Conservation (phyloP, 805 yeast genomes). For the Saccharomycopsis babjevae region DNA sequence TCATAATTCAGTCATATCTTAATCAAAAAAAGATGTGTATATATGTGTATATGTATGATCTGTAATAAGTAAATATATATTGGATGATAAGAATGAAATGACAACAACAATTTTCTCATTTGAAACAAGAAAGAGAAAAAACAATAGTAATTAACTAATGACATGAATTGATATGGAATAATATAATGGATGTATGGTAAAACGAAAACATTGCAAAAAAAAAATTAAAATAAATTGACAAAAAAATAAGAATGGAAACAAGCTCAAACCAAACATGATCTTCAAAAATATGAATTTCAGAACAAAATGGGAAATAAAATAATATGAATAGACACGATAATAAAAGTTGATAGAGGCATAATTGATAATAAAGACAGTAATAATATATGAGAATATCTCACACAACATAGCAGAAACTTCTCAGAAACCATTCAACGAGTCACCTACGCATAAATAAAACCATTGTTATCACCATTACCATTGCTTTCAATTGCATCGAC, state of each 20-base stretch:
- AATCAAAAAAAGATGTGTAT: neutral
- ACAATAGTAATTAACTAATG: neutral
- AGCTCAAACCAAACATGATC: neutral
- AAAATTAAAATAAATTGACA: neutral
- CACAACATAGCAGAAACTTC: neutral
- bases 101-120: neutral
- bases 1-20: no score
- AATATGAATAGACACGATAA: neutral
- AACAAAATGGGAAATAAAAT: neutral
- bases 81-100: neutral
- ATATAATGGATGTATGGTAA: neutral
- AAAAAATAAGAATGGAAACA: neutral
- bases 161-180: neutral
- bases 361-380: neutral
- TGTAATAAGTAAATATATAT: neutral
- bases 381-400: neutral
- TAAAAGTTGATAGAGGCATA: neutral
- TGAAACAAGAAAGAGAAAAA: neutral
- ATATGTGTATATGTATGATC: neutral
- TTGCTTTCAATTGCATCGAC: neutral
- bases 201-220: neutral
- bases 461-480: neutral
- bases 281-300: neutral
- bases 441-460: neutral
- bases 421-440: neutral